Base-by-base conservation (phyloP, 106 monocot genomes). In the Platanthera zijinensis region DNA sequence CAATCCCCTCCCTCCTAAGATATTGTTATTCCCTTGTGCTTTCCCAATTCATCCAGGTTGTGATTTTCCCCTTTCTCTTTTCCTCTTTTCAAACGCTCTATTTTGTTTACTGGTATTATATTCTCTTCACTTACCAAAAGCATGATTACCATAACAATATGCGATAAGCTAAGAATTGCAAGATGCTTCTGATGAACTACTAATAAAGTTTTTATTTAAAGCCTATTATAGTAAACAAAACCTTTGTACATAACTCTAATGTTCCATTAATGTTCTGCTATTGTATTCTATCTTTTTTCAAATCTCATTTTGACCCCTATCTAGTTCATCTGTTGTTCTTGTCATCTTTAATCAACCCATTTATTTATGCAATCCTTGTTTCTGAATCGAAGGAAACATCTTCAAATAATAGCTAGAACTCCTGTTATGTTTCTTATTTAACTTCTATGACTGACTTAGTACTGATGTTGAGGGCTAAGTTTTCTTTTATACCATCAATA, bases 31-130 rank as follows among this genome's bases (percentile, higher is more conserved):
- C 9, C 96, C 96, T 19, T 89, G 90, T 52, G 32, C 82, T 76
- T 79, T 96, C 57, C 90, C 96, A 8, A 50, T 97, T 77, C 91
- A 97, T 94, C 96, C 96, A 79, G 93, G 96, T 93, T 57, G 9
- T 13, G 7, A n/a, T 62, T 15, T 66, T 47, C 56, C 4, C 8
- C 7, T 30, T 62, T 17, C 25, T 47, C 12, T 71, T 14, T 57
- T 30, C 51, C 21, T 68, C 14, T 57, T 17, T 15, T 50, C 18
- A 51, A 7, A 4, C 10, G 19, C 72, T 72, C 46, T 70, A 1
- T 12, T 69, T 70, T 46, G 17, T 70, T 25, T 14, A 48, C 14
- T 69, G 46, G 46, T 69, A 14, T 69, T 46, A 69, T 2, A 21
- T 63, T 69, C 10, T 52, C 0, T 68, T 39, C 13, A 14, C 4